Percentiles rank a stretch among this genome's conserved stretches.
phyloP scores from a whole-genome alignment of 208 protist genomes.

The Crithidia acanthocephali region DNA sequence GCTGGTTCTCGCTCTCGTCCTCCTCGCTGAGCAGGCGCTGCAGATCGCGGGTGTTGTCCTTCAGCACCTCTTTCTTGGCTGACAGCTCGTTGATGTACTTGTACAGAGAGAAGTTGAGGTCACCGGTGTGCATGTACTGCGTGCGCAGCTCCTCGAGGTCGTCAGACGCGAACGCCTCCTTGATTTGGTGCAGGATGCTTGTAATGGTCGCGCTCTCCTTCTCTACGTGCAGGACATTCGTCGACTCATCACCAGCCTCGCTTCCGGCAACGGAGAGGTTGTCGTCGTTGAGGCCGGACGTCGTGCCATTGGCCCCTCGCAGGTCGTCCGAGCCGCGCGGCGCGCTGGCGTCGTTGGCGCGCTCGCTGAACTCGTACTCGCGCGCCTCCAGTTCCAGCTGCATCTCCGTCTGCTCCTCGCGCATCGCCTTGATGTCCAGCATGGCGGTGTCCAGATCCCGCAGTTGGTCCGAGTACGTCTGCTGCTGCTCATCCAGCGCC shows the following conservation, averaged over 20 bases:
- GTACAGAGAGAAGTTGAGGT: slow-evolving; percentile 97
- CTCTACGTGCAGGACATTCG: slow-evolving; percentile 50
- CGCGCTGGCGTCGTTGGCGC: slow-evolving; percentile 37
- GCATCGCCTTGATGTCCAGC: slow-evolving; percentile 89
- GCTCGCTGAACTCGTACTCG: slow-evolving; percentile 79
- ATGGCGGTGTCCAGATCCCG: slow-evolving; percentile 81
- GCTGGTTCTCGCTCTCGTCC: slow-evolving; percentile 69
- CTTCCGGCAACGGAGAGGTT: slow-evolving; percentile 12
- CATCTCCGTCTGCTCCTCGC: slow-evolving; percentile 82
- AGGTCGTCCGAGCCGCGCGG: slow-evolving; percentile 19
- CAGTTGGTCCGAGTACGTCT: slow-evolving; percentile 80
- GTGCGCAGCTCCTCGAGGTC: slow-evolving; percentile 88
- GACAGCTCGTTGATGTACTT: slow-evolving; percentile 97
- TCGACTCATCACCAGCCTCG: slow-evolving; percentile 37
- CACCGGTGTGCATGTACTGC: slow-evolving; percentile 90
- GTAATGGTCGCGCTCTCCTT: slow-evolving; percentile 60
- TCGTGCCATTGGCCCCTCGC: slow-evolving; percentile 7
- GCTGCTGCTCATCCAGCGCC: slow-evolving; percentile 77
- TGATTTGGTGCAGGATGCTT: slow-evolving; percentile 85
- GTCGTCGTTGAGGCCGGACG: slow-evolving; percentile 23
- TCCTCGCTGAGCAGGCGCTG: slow-evolving; percentile 85
- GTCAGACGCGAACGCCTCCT: slow-evolving; percentile 73
- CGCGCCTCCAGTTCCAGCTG: slow-evolving; percentile 86
- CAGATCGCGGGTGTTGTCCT: slow-evolving; percentile 89
- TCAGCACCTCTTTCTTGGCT: slow-evolving; percentile 85